Base-by-base conservation (phyloP, 2,329 filamentous ascomycete genomes). In the Amesomyces nigricolor region DNA sequence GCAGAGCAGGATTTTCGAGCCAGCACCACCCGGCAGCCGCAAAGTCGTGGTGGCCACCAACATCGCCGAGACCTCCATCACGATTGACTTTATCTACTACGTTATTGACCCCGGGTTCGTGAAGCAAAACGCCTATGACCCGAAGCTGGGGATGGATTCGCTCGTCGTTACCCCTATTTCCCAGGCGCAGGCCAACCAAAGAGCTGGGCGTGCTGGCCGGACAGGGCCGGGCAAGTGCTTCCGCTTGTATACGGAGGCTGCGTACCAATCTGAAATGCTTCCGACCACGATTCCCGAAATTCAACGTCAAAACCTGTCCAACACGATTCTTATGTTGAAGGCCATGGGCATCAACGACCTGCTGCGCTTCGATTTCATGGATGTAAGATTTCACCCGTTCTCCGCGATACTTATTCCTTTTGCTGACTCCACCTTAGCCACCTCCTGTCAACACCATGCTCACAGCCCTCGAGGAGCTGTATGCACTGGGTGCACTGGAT, bases 311-410 rank as follows among this genome's bases (percentile, higher is more conserved):
- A 99, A 99, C 65, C 68, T 99, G 51, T 88, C 90, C 0, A 86
- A 88, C 63, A 96, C 92, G 0, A 97, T 99, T 70, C 79, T 99
- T 46, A 96, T 96, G 88, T 81, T 99, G 49, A 99, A 99, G 70
- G 94, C 94, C 0, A 97, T 99, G 91, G 94, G 95, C 3, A 97
- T 99, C 71, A 97, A 99, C 67, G 94, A 99, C 67, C 77, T 99
- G 1, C 79, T 99, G 11, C 91, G 95, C 67, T 99, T 99, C 66
- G 92, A 97, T 72, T 99, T 99, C 66, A 97, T 99, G 92, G 94
- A 99, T 66, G 61, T 62, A 53, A 57, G 61, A 54, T 19, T 11
- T 6, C 17, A 2, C 5, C 8, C 22, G 9, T 10, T 14, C 9
- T 10, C 32, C 4, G 6, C 11, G 3, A 1, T 10, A 3, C 11